phyloP scores from a whole-genome alignment of 2,329 filamentous ascomycete species.

The Ophiocordyceps unilateralis region DNA sequence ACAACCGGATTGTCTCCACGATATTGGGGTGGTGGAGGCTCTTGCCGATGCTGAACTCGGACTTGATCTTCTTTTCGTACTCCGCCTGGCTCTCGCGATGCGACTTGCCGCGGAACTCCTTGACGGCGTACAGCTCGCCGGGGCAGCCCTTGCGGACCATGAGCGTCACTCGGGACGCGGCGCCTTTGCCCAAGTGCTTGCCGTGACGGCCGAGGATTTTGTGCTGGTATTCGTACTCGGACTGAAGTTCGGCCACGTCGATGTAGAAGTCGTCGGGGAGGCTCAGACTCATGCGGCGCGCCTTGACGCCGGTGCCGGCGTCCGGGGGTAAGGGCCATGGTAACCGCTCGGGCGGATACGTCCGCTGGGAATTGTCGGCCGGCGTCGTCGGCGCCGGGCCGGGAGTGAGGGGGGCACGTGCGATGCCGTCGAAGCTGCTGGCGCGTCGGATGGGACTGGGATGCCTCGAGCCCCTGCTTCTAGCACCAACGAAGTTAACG shows the following conservation, averaged over 20 bases:
- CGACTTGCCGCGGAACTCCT: constrained; percentile 66
- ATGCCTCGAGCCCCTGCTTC: constrained; percentile 5
- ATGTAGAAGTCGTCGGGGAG: constrained; percentile 60
- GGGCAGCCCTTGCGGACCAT: constrained; percentile 55
- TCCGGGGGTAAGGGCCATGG: constrained; percentile 47
- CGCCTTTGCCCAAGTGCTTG: constrained; percentile 64
- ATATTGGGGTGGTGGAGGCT: constrained; percentile 76
- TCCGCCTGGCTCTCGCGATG: constrained; percentile 52
- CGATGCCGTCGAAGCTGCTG: constrained; percentile 29
- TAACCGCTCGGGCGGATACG: constrained; percentile 23
- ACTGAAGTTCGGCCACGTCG: constrained; percentile 48
- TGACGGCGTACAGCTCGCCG: constrained; percentile 62
- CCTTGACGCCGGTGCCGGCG: constrained; percentile 58
- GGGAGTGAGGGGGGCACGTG: constrained; percentile 11
- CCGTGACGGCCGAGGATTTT: constrained; percentile 55
- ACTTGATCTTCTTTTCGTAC: constrained; percentile 80
- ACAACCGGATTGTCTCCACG: constrained; percentile 62
- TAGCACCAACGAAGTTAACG: constrained; percentile 26
- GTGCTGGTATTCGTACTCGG: constrained; percentile 54
- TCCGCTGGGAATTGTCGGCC: constrained; percentile 9
- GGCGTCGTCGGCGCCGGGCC: constrained; percentile 3
- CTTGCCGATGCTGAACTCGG: constrained; percentile 76
- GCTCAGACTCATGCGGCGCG: constrained; percentile 58
- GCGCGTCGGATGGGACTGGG: constrained; percentile 17
- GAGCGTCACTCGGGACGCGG: constrained; percentile 65